Percentiles rank a stretch among this genome's conserved stretches.
These are phyloP conservation scores for Calocybe indica DNA, from an alignment of 768 basidiomycete genomes.

Conservation along the genomic window DNA sequence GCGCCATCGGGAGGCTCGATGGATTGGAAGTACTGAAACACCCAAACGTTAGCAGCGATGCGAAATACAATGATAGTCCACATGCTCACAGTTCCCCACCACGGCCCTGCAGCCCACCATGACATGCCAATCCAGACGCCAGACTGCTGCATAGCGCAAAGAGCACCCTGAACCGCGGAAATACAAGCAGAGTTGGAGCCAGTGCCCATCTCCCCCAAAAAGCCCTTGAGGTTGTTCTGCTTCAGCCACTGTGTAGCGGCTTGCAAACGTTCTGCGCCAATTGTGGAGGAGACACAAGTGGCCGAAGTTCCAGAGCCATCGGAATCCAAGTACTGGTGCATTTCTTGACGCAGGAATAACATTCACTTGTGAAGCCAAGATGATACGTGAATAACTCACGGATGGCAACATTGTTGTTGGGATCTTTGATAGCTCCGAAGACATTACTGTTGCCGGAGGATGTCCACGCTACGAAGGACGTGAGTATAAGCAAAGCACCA, in stretches of 20 bases:
- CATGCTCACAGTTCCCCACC: conserved; percentile 48
- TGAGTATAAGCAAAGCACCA: conserved; percentile 2
- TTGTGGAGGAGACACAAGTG: conserved; percentile 52
- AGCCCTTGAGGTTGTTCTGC: conserved; percentile 53
- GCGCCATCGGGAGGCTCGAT: conserved; percentile 57
- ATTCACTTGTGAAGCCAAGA: not conserved
- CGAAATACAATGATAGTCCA: not conserved
- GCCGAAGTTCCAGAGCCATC: conserved; percentile 52
- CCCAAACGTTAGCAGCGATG: conserved; percentile 4
- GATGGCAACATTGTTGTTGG: conserved; percentile 57
- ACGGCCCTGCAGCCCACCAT: conserved; percentile 63
- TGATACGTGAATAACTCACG: conserved; percentile 23
- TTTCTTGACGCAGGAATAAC: conserved; percentile 30
- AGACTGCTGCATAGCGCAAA: conserved; percentile 54
- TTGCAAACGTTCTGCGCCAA: conserved; percentile 51
- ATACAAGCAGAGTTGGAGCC: conserved; percentile 41
- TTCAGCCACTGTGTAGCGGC: conserved; percentile 56
- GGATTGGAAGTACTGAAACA: conserved; percentile 47
- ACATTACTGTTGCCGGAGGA: conserved; percentile 50
- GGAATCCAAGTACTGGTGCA: conserved; percentile 68
- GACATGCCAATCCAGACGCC: conserved; percentile 50
- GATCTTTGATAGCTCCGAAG: conserved; percentile 48
- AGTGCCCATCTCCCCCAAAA: conserved; percentile 59
- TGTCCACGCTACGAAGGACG: conserved; percentile 35
- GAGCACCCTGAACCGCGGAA: conserved; percentile 44